These are phyloP conservation scores for Rosa chinensis DNA, from an alignment of 306 rosid species.

Conservation along the genomic window DNA sequence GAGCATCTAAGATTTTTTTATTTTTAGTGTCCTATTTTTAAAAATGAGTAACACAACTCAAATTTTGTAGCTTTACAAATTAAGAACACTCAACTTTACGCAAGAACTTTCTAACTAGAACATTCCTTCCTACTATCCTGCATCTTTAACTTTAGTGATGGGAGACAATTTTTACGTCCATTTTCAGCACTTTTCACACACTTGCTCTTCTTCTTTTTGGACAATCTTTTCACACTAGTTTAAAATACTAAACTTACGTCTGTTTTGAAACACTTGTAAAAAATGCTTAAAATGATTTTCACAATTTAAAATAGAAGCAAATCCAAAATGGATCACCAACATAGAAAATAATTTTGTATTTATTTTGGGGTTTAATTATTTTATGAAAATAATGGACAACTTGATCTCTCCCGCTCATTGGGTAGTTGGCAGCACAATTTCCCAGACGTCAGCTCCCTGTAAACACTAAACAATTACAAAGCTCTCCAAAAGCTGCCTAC, in stretches of 20 bases:
- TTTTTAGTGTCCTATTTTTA: too few relatives aligned
- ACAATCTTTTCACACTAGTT: neutral
- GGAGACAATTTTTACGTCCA: neutral
- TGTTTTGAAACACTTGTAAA: neutral
- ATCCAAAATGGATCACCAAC: neutral
- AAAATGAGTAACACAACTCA: too few relatives aligned
- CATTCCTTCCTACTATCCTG: too few relatives aligned
- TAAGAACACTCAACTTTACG: too few relatives aligned
- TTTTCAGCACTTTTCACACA: neutral
- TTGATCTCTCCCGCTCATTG: neutral
- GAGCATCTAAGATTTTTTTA: too few relatives aligned
- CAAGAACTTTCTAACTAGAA: too few relatives aligned
- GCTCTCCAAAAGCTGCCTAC: constrained; percentile 2
- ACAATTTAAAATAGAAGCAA: neutral
- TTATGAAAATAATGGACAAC: neutral
- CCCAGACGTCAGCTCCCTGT: neutral
- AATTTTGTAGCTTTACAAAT: too few relatives aligned
- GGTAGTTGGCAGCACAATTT: neutral
- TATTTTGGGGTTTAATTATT: neutral
- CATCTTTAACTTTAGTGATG: too few relatives aligned
- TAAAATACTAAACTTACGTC: neutral
- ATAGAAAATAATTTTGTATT: neutral
- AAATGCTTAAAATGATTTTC: neutral
- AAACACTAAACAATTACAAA: neutral
- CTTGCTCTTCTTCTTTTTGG: neutral